Percentiles rank a stretch among this genome's conserved stretches.
Conservation (phyloP, 2,329 filamentous ascomycete species). For the Penicillium sp. region DNA sequence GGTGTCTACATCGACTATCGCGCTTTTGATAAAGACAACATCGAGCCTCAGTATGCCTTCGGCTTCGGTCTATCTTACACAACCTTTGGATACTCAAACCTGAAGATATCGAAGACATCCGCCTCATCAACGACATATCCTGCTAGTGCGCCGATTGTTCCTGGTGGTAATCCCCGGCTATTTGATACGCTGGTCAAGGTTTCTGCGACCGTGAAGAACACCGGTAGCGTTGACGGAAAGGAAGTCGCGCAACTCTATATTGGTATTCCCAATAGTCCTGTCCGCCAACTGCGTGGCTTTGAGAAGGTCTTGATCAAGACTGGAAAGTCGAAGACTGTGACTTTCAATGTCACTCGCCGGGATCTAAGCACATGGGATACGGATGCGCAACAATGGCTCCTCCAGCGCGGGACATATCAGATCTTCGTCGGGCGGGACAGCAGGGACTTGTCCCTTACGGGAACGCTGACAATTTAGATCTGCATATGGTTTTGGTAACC, state of each 20-base stretch:
- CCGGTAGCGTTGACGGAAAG: constrained; percentile 48
- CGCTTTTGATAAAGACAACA: constrained; percentile 49
- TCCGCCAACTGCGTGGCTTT: constrained; percentile 53
- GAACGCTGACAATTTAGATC: background rate
- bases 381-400: constrained; percentile 22
- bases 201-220: constrained; percentile 52
- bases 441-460: background rate
- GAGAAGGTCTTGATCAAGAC: constrained; percentile 49
- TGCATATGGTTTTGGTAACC: background rate
- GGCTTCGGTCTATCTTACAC: constrained; percentile 39
- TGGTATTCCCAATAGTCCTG: constrained; percentile 35
- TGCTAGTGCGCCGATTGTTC: constrained; percentile 43
- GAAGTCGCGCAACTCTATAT: constrained; percentile 60
- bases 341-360: constrained; percentile 45
- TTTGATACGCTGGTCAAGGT: constrained; percentile 54
- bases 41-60: constrained; percentile 41
- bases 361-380: constrained; percentile 35
- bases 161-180: constrained; percentile 57
- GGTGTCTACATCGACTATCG: constrained; percentile 58
- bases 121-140: constrained; percentile 14
- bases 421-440: background rate
- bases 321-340: constrained; percentile 43
- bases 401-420: constrained; percentile 16
- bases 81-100: constrained; percentile 21
- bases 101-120: constrained; percentile 10